Percentiles rank a stretch among this genome's conserved stretches.
These are phyloP conservation scores for Lunasporangiospora selenospora DNA, from an alignment of 192 early-diverging fungal species.

Conservation along the genomic window DNA sequence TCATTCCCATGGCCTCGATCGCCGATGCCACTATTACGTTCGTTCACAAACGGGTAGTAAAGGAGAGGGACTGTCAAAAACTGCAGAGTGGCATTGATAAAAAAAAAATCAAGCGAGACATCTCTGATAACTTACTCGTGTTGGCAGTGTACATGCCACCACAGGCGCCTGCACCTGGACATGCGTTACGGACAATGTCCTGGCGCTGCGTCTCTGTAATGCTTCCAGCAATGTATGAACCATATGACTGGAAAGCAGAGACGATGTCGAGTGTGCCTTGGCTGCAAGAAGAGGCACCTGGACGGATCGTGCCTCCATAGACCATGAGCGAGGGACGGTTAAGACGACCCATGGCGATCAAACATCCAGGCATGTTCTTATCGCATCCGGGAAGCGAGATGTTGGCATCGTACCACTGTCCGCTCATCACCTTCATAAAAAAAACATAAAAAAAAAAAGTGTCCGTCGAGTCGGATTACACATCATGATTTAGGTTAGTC, in stretches of 20 bases:
- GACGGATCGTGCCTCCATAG: slow-evolving; percentile 96
- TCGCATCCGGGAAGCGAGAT: slow-evolving; percentile 95
- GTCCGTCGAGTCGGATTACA: no score
- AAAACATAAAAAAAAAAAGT: neutral
- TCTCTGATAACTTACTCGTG: slow-evolving; percentile 77
- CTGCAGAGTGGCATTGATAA: no score
- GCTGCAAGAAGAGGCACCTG: slow-evolving; percentile 70
- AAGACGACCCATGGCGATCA: slow-evolving; percentile 96
- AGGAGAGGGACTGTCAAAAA: no score
- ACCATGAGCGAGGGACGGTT: slow-evolving; percentile 98
- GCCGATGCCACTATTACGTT: slow-evolving; percentile 90
- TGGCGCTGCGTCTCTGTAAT: slow-evolving; percentile 88
- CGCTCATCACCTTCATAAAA: slow-evolving; percentile 80
- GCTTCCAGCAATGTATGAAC: slow-evolving; percentile 89
- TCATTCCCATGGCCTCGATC: slow-evolving; percentile 98
- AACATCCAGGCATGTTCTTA: slow-evolving; percentile 98
- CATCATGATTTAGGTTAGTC: slow-evolving; percentile 1
- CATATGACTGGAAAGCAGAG: slow-evolving; percentile 97
- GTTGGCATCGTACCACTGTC: slow-evolving; percentile 99
- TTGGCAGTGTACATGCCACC: slow-evolving; percentile 99
- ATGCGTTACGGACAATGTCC: slow-evolving; percentile 75
- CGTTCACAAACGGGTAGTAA: neutral
- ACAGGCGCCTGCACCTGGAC: slow-evolving; percentile 95
- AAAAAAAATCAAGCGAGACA: no score
- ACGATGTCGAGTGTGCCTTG: slow-evolving; percentile 89